A percentile compares a stretch with the other conserved stretches of the same genome.
phyloP scores from a whole-genome alignment of 306 rosid species.

The Rubus parviflorus region DNA sequence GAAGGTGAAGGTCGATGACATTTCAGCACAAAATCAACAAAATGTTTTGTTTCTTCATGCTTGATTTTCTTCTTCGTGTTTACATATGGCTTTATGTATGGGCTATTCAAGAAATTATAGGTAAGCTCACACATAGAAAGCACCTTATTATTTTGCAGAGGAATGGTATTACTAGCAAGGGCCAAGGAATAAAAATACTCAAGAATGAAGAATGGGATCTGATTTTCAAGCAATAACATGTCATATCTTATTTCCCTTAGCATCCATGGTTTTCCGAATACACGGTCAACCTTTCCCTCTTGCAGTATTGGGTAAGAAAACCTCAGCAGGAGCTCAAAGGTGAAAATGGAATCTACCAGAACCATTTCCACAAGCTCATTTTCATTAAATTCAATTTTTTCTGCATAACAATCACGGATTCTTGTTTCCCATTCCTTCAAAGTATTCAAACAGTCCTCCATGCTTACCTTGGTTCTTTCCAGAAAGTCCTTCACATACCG shows the following conservation, averaged over 20 bases:
- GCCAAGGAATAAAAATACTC: slow-evolving; percentile 22
- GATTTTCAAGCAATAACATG: slow-evolving; percentile 36
- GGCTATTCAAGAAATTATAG: neutral
- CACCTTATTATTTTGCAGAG: neutral
- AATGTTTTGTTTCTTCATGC: neutral
- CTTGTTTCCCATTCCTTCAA: too few relatives aligned
- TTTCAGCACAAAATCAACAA: neutral
- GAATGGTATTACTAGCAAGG: neutral
- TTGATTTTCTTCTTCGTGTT: neutral
- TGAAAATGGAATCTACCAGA: slow-evolving; percentile 1
- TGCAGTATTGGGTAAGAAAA: neutral
- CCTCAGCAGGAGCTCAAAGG: slow-evolving; percentile 28
- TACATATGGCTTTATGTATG: neutral
- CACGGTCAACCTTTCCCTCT: slow-evolving; percentile 21
- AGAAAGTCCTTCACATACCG: slow-evolving; percentile 14
- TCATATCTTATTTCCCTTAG: slow-evolving; percentile 25
- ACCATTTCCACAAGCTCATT: too few relatives aligned
- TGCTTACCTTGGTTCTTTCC: neutral
- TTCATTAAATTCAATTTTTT: too few relatives aligned
- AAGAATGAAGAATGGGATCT: slow-evolving; percentile 37
- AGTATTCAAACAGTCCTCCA: neutral
- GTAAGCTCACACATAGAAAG: neutral
- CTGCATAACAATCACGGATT: too few relatives aligned
- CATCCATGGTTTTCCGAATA: slow-evolving; percentile 31
- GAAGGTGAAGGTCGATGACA: slow-evolving; percentile 8